Evolutionary conservation across 1,284 basidiomycete species (phyloP).

Genomic region (Ceratobasidium sp.): DNA sequence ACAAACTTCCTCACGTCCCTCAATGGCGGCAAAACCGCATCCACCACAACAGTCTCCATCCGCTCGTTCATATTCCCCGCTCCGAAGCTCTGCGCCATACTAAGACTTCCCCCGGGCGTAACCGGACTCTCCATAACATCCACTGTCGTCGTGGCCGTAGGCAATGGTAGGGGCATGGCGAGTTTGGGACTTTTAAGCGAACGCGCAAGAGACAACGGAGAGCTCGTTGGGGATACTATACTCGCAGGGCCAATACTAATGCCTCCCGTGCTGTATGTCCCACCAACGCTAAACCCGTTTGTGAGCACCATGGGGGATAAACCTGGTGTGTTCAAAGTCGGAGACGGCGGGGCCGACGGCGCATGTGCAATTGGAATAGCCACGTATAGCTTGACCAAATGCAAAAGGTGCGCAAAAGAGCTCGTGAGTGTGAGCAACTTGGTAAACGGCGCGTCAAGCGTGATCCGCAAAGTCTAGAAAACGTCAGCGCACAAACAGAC

Average conservation of each 20-base stretch:
- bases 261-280: not conserved
- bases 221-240: slow-evolving; percentile 51
- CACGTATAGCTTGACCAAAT: slow-evolving; percentile 53
- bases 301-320: slow-evolving; percentile 50
- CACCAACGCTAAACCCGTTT: slow-evolving; percentile 52
- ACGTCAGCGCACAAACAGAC: slow-evolving; percentile 18
- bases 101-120: slow-evolving; percentile 45
- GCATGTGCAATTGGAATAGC: slow-evolving; percentile 53
- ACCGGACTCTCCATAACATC: slow-evolving; percentile 17
- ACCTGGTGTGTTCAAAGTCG: slow-evolving; percentile 48
- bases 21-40: slow-evolving; percentile 55
- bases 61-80: slow-evolving; percentile 28
- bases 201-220: slow-evolving; percentile 52
- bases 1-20: slow-evolving; percentile 58
- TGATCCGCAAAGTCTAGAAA: slow-evolving; percentile 53
- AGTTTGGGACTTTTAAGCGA: slow-evolving; percentile 51
- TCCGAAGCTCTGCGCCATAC: slow-evolving; percentile 2
- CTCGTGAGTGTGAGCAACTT: slow-evolving; percentile 55
- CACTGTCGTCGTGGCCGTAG: not conserved
- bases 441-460: slow-evolving; percentile 56
- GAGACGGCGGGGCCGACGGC: slow-evolving; percentile 53
- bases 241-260: slow-evolving; percentile 12
- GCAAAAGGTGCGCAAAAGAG: slow-evolving; percentile 53
- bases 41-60: slow-evolving; percentile 48
- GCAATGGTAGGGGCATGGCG: slow-evolving; percentile 36